Evolutionary conservation across 1,284 basidiomycete genomes (phyloP).

Genomic region (Sanghuangporus sanghuang): DNA sequence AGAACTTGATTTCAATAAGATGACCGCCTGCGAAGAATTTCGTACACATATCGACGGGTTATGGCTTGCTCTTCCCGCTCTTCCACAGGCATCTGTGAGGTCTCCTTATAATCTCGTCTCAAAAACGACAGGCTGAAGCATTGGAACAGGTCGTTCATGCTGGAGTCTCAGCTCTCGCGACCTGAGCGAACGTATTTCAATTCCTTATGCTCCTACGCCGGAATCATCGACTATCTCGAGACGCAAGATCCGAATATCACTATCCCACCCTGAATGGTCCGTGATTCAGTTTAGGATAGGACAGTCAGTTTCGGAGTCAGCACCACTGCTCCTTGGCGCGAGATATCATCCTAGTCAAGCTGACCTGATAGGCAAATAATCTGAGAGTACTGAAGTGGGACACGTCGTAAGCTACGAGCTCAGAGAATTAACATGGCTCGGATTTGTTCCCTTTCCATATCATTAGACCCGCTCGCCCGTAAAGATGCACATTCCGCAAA

Average conservation of each 20-base stretch:
- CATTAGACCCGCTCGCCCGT: no score
- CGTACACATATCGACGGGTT: constrained; percentile 36
- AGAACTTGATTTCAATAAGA: not conserved
- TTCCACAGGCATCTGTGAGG: constrained; percentile 31
- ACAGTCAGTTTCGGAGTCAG: no score
- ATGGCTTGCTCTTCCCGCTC: constrained; percentile 43
- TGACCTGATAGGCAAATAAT: no score
- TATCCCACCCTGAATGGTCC: not conserved
- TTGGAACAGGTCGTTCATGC: constrained; percentile 42
- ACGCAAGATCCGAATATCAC: constrained; percentile 26
- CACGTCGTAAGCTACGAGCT: no score
- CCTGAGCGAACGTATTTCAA: constrained; percentile 47
- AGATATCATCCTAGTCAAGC: no score
- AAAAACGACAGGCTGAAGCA: not conserved
- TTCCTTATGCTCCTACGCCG: constrained; percentile 36
- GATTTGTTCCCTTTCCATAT: no score
- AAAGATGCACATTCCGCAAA: not conserved
- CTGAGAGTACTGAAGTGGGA: no score
- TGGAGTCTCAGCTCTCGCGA: constrained; percentile 38
- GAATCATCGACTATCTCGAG: constrained; percentile 41
- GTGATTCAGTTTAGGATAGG: not conserved
- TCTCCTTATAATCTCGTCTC: not conserved
- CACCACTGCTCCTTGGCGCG: no score
- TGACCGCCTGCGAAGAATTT: constrained; percentile 30
- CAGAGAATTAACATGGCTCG: no score